Percentiles rank a stretch among this genome's conserved stretches.
Conservation (phyloP, 768 basidiomycete species). For the Amylocystis lapponica region DNA sequence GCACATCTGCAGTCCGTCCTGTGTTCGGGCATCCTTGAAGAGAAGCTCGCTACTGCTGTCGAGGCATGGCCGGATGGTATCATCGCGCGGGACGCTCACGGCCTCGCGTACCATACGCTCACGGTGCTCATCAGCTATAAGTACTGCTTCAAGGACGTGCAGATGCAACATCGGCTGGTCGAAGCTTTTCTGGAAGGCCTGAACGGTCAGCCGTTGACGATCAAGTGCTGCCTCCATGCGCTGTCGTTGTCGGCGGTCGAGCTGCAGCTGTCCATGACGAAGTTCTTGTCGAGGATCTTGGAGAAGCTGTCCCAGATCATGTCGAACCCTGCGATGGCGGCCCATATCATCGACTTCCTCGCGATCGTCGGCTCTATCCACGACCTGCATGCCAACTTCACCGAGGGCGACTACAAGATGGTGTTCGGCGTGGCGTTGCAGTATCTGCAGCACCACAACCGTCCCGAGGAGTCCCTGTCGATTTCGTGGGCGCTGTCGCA, state of each 20-base stretch:
- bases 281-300: constrained; percentile 71
- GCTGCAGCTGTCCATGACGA: constrained; percentile 74
- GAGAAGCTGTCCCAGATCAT: constrained; percentile 90
- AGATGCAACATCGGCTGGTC: constrained; percentile 62
- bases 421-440: constrained; percentile 92
- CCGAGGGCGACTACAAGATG: constrained; percentile 84
- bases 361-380: constrained; percentile 79
- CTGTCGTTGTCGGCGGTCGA: constrained; percentile 87
- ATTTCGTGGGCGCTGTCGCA: constrained; percentile 86
- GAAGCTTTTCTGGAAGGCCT: constrained; percentile 69
- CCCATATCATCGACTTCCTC: constrained; percentile 94
- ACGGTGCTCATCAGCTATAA: constrained; percentile 87
- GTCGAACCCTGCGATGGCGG: constrained; percentile 87
- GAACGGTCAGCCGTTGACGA: constrained; percentile 64
- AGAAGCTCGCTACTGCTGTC: constrained; percentile 49
- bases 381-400: constrained; percentile 82
- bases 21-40: constrained; percentile 58
- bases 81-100: constrained; percentile 79
- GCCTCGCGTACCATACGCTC: constrained; percentile 80
- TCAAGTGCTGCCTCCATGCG: constrained; percentile 87
- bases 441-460: constrained; percentile 89
- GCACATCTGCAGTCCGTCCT: constrained; percentile 58
- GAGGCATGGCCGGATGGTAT: constrained; percentile 56
- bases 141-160: constrained; percentile 58
- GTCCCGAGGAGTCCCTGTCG: constrained; percentile 46